A percentile compares a stretch with the other conserved stretches of the same genome.
These are phyloP conservation scores for Crithidia sp. DNA, from an alignment of 208 protist species.

Conservation along the genomic window DNA sequence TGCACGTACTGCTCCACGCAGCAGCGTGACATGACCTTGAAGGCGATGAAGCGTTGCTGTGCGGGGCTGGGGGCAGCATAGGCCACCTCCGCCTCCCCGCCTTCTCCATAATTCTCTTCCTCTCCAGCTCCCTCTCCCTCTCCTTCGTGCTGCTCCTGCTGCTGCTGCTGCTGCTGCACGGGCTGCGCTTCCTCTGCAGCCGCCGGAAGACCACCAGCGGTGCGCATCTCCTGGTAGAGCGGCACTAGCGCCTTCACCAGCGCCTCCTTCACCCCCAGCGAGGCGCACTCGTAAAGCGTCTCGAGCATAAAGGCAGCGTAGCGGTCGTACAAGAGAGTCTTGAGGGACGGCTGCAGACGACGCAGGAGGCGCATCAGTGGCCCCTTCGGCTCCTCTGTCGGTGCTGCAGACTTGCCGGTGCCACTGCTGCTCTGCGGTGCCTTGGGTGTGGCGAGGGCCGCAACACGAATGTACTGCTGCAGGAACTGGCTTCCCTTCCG, in stretches of 20 bases:
- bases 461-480: constrained; percentile 79
- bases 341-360: constrained; percentile 53
- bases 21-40: constrained; percentile 88
- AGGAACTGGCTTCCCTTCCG: constrained; percentile 75
- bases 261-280: constrained; percentile 79
- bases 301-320: constrained; percentile 83
- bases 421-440: neutral
- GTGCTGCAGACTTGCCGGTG: neutral
- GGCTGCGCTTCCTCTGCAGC: neutral
- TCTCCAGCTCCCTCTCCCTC: neutral
- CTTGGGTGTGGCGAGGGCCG: constrained; percentile 16
- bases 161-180: neutral
- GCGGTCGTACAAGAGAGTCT: constrained; percentile 51
- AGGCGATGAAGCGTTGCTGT: constrained; percentile 59
- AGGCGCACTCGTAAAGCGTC: constrained; percentile 68
- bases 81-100: constrained; percentile 11
- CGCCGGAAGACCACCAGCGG: neutral
- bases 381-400: constrained; percentile 1
- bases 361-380: constrained; percentile 62
- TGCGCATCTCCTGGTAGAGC: constrained; percentile 53
- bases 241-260: constrained; percentile 75
- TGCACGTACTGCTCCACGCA: constrained; percentile 90
- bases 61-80: constrained; percentile 16
- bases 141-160: neutral
- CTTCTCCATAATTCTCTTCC: neutral